These are phyloP conservation scores for Saturnispora halmiae DNA, from an alignment of 805 yeast genomes.

Conservation along the genomic window DNA sequence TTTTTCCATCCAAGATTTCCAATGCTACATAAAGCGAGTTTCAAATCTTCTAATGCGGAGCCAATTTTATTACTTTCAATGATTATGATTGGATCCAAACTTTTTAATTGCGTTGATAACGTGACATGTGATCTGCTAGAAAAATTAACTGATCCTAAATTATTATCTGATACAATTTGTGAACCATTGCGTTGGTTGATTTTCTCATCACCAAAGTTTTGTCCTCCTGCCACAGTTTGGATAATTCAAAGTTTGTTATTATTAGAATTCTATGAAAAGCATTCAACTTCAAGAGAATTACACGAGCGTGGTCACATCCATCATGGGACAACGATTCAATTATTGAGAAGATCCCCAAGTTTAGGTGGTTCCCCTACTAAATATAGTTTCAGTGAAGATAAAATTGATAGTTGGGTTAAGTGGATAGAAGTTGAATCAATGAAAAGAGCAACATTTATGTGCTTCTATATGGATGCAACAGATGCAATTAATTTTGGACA, in stretches of 20 bases:
- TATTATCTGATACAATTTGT: slow-evolving; percentile 39
- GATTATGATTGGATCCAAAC: slow-evolving; percentile 45
- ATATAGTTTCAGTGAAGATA: slow-evolving; percentile 14
- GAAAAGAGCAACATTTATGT: slow-evolving; percentile 72
- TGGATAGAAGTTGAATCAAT: slow-evolving; percentile 79
- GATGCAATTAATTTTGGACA: slow-evolving; percentile 78
- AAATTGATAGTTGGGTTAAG: slow-evolving; percentile 34
- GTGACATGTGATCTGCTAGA: slow-evolving; percentile 18
- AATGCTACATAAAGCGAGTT: slow-evolving; percentile 51
- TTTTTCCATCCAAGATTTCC: slow-evolving; percentile 53
- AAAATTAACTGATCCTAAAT: slow-evolving; percentile 23
- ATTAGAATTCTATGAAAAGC: slow-evolving; percentile 73
- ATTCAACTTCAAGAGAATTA: slow-evolving; percentile 53
- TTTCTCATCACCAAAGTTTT: slow-evolving; percentile 62
- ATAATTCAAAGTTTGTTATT: slow-evolving; percentile 64
- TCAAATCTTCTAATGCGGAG: slow-evolving; percentile 38
- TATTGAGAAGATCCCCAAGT: slow-evolving; percentile 65
- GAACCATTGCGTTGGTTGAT: slow-evolving; percentile 59
- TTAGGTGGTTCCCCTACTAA: slow-evolving; percentile 59
- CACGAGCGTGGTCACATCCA: slow-evolving; percentile 82
- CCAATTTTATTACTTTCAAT: slow-evolving; percentile 45
- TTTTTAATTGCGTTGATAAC: slow-evolving; percentile 26
- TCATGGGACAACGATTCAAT: slow-evolving; percentile 78
- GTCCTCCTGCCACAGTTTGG: slow-evolving; percentile 71
- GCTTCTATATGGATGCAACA: slow-evolving; percentile 70